Percentiles rank a stretch among this genome's conserved stretches.
Evolutionary conservation across 495 filamentous ascomycete genomes (phyloP).

Genomic region (Tetracladium marchalianum): DNA sequence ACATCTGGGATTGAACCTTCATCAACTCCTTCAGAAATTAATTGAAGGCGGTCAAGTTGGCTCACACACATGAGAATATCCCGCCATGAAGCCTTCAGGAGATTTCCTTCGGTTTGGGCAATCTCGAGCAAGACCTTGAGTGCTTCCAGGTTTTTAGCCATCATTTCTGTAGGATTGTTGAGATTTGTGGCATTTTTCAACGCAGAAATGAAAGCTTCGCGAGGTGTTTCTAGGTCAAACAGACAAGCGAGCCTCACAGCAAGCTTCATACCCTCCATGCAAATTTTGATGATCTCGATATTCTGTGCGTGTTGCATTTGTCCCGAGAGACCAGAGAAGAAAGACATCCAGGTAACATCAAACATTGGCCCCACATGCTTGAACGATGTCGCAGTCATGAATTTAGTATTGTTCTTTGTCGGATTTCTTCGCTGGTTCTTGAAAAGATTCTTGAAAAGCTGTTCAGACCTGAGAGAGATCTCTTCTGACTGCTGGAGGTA

Average conservation of each 20-base stretch:
- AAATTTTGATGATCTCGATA: constrained; percentile 78
- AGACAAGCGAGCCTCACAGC: constrained; percentile 86
- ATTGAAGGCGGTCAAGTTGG: constrained; percentile 89
- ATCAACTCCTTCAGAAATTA: constrained; percentile 90
- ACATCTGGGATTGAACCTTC: constrained; percentile 89
- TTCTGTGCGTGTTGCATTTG: constrained; percentile 88
- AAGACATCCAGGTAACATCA: constrained; percentile 98
- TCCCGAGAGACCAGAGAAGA: constrained; percentile 85
- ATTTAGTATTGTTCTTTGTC: constrained; percentile 59
- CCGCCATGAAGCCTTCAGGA: constrained; percentile 82
- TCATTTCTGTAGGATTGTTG: constrained; percentile 91
- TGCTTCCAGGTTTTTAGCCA: constrained; percentile 91
- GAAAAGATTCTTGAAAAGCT: constrained; percentile 84
- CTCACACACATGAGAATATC: constrained; percentile 93
- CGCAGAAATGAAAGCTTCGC: constrained; percentile 89
- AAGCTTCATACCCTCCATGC: constrained; percentile 90
- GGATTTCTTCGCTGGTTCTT: constrained; percentile 72
- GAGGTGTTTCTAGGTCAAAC: constrained; percentile 83
- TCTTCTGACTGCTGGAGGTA: constrained; percentile 92
- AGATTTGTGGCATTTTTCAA: constrained; percentile 91
- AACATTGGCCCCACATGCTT: constrained; percentile 98
- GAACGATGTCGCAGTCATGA: constrained; percentile 84
- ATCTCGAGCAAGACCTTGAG: constrained; percentile 84
- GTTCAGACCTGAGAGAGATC: constrained; percentile 56
- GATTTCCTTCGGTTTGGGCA: constrained; percentile 83